These are phyloP conservation scores for Dryas octopetala DNA, from an alignment of 306 rosid genomes.

Conservation along the genomic window DNA sequence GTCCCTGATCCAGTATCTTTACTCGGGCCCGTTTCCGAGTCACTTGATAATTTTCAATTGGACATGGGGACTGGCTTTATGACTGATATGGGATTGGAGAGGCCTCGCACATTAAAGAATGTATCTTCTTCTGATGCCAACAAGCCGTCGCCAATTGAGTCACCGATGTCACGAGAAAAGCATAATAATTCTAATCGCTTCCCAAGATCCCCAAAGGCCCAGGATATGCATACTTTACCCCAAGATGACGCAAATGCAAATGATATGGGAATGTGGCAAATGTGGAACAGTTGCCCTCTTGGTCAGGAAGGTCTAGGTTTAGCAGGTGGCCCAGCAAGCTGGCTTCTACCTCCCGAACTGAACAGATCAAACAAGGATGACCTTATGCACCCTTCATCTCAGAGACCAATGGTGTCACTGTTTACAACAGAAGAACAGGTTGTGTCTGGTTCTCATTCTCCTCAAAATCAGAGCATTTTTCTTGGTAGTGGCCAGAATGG, in stretches of 20 bases:
- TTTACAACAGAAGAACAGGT: conserved; percentile 72
- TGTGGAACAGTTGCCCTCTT: conserved; percentile 90
- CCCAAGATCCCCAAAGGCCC: conserved; percentile 44
- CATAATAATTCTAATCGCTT: conserved; percentile 55
- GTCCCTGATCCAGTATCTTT: conserved; percentile 82
- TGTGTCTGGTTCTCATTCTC: conserved; percentile 56
- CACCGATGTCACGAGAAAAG: conserved; percentile 87
- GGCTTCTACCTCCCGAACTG: conserved; percentile 69
- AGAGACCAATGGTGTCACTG: conserved; percentile 71
- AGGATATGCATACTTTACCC: conserved; percentile 49
- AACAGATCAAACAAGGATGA: conserved; percentile 69
- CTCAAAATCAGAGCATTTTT: conserved; percentile 62
- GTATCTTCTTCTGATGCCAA: conserved; percentile 58
- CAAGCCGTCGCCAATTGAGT: conserved; percentile 93
- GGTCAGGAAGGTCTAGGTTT: conserved; percentile 93
- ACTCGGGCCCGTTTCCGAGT: conserved; percentile 97
- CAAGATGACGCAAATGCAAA: conserved; percentile 50
- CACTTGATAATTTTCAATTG: conserved; percentile 84
- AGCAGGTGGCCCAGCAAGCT: conserved; percentile 75
- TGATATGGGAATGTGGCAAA: conserved; percentile 91
- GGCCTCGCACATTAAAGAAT: conserved; percentile 56
- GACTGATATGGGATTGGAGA: conserved; percentile 49
- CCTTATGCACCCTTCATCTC: conserved; percentile 64
- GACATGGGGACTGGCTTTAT: conserved; percentile 68
- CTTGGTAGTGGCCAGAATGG: conserved; percentile 75